Conservation (phyloP, 2,329 filamentous ascomycete genomes). For the Paraphoma sp. region DNA sequence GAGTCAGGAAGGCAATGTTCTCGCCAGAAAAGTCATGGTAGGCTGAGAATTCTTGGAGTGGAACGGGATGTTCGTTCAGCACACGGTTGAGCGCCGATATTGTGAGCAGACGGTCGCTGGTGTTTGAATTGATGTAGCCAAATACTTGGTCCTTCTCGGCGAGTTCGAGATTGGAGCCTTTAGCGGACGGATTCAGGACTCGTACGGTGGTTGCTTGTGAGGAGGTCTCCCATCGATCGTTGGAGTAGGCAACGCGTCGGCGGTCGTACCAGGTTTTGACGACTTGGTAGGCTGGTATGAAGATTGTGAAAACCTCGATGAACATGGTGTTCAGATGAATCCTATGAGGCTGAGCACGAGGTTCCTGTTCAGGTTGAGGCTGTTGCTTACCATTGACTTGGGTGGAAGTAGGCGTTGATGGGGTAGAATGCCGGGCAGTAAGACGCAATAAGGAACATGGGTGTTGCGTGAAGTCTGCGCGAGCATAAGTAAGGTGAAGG, state of each 20-base stretch:
- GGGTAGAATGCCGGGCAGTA: conserved; percentile 19
- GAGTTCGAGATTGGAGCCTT: too few species aligned
- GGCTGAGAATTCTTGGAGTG: conserved; percentile 22
- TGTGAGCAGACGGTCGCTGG: conserved; percentile 12
- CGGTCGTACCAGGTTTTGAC: conserved; percentile 12
- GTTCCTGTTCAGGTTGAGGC: background rate
- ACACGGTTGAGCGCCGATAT: conserved; percentile 15
- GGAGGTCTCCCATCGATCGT: conserved; percentile 3
- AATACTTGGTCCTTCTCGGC: conserved; percentile 5
- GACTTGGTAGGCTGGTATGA: conserved; percentile 22
- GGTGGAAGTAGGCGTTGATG: conserved; percentile 21
- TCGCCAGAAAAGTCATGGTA: conserved; percentile 20
- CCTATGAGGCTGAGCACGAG: conserved; percentile 6
- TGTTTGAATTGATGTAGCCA: background rate
- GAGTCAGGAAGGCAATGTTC: conserved; percentile 21
- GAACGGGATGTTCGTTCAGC: conserved; percentile 13
- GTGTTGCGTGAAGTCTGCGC: conserved; percentile 21
- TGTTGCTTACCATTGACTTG: conserved; percentile 21
- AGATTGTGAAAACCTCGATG: conserved; percentile 21
- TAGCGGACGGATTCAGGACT: background rate
- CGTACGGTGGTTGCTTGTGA: conserved; percentile 4
- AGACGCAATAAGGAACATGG: conserved; percentile 25
- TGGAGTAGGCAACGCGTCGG: conserved; percentile 1
- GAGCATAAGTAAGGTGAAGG: too few species aligned
- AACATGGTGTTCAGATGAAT: conserved; percentile 25